Evolutionary conservation across 805 yeast species (phyloP).

Genomic region (Spathaspora hagerdaliae): DNA sequence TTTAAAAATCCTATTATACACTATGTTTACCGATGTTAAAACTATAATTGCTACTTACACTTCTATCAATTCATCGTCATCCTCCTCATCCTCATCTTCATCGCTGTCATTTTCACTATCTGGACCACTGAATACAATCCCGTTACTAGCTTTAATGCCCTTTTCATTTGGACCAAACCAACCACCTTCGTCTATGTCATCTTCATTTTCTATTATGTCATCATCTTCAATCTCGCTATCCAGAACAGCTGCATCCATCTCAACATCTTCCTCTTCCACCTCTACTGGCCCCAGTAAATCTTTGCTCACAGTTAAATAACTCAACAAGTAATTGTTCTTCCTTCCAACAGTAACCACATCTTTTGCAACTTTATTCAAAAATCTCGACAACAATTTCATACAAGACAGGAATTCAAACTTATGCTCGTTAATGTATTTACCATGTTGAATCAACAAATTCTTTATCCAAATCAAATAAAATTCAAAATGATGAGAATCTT

Average conservation of each 20-base stretch:
- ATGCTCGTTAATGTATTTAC: constrained; percentile 62
- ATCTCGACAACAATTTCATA: constrained; percentile 69
- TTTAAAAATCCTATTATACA: neutral
- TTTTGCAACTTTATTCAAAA: constrained; percentile 68
- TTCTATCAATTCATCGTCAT: constrained; percentile 8
- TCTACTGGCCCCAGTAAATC: constrained; percentile 13
- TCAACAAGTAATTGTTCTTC: constrained; percentile 51
- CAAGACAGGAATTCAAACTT: constrained; percentile 61
- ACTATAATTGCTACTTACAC: neutral
- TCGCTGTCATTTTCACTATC: constrained; percentile 7
- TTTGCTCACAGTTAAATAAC: constrained; percentile 41
- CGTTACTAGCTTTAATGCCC: constrained; percentile 8
- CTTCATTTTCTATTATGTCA: constrained; percentile 27
- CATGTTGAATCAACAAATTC: constrained; percentile 65
- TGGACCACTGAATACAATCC: constrained; percentile 8
- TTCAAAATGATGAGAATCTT: constrained; percentile 77
- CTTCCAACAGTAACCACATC: constrained; percentile 57
- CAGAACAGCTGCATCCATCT: constrained; percentile 5
- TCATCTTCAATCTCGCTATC: constrained; percentile 25
- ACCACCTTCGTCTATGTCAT: constrained; percentile 29
- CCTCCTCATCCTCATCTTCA: constrained; percentile 9
- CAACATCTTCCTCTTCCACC: constrained; percentile 20
- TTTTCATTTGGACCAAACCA: constrained; percentile 27
- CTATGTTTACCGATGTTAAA: neutral
- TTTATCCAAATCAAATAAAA: constrained; percentile 81